Percentiles rank a stretch among this genome's conserved stretches.
phyloP scores from a whole-genome alignment of 495 filamentous ascomycete species.

The Tetracladium setigerum region DNA sequence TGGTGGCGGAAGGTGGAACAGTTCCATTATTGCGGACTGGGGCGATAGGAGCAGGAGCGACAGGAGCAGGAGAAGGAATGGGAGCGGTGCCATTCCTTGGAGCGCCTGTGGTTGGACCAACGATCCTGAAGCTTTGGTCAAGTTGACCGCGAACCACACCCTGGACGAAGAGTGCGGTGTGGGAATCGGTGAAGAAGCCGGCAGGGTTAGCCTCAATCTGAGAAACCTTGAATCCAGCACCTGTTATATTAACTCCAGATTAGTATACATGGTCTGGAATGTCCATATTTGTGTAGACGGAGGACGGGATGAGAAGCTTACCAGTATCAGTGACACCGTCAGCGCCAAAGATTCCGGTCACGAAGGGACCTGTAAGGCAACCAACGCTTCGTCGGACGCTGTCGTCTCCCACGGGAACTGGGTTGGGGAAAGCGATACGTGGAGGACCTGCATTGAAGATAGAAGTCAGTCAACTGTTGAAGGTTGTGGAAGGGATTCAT shows the following conservation, averaged over 20 bases:
- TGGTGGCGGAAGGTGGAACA: too few species aligned
- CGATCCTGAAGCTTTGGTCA: not conserved
- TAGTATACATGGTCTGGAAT: too few species aligned
- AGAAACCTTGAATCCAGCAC: not conserved
- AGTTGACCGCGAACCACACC: not conserved
- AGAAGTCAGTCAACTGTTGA: not conserved
- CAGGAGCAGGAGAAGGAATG: too few species aligned
- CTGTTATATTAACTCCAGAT: not conserved
- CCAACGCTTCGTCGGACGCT: constrained; percentile 22
- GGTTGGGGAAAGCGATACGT: constrained; percentile 34
- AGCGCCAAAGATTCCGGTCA: constrained; percentile 24
- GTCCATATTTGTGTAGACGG: too few species aligned
- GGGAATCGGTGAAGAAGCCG: not conserved
- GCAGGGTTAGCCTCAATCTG: not conserved
- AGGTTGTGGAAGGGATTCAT: constrained; percentile 17
- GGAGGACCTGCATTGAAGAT: constrained; percentile 11
- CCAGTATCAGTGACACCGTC: constrained; percentile 11
- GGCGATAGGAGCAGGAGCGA: too few species aligned
- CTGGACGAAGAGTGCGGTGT: not conserved
- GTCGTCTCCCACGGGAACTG: constrained; percentile 11
- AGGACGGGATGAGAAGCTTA: too few species aligned
- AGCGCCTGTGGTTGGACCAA: too few species aligned
- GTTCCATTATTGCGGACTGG: too few species aligned
- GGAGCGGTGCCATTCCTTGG: too few species aligned
- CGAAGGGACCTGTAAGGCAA: constrained; percentile 31